phyloP scores from a whole-genome alignment of 1,139 yeast species.

The Hansenula lynferdii region DNA sequence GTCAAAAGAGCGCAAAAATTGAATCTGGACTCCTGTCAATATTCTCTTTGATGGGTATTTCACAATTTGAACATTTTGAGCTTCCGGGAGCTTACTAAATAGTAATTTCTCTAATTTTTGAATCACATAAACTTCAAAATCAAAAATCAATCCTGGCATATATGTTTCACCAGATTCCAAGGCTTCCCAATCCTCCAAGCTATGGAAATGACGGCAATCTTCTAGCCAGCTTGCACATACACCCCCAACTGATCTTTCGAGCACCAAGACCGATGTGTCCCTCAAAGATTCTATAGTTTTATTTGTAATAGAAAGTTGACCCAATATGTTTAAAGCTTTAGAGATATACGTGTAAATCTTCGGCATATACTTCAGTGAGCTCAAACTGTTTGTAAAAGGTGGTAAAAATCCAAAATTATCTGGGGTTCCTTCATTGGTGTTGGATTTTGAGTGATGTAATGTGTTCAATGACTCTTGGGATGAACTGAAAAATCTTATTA shows the following conservation, averaged over 20 bases:
- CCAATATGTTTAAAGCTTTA: slow-evolving; percentile 37
- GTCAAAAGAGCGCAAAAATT: slow-evolving; percentile 46
- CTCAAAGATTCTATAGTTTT: slow-evolving; percentile 32
- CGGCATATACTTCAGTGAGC: slow-evolving; percentile 46
- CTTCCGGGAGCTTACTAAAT: slow-evolving; percentile 30
- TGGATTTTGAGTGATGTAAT: slow-evolving; percentile 12
- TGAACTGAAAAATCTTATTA: slow-evolving; percentile 33
- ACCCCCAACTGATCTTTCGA: slow-evolving; percentile 40
- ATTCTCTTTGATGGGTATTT: slow-evolving; percentile 40
- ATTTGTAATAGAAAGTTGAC: slow-evolving; percentile 36
- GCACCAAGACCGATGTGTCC: slow-evolving; percentile 30
- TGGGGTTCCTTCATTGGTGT: slow-evolving; percentile 20
- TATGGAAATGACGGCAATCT: slow-evolving; percentile 39
- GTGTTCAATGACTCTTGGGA: slow-evolving; percentile 25
- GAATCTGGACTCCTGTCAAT: slow-evolving; percentile 39
- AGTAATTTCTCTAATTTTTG: slow-evolving; percentile 29
- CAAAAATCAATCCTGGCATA: slow-evolving; percentile 38
- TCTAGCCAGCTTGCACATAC: slow-evolving; percentile 45
- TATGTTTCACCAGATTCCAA: slow-evolving; percentile 40
- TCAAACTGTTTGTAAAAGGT: slow-evolving; percentile 53
- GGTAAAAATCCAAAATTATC: slow-evolving; percentile 52
- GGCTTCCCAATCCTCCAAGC: slow-evolving; percentile 39
- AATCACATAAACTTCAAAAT: slow-evolving; percentile 36
- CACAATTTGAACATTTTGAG: slow-evolving; percentile 32
- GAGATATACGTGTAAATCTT: slow-evolving; percentile 34